Percentiles rank a stretch among this genome's conserved stretches.
Evolutionary conservation across 345 rosid species (phyloP).

Genomic region (Anastatica hierochuntica): DNA sequence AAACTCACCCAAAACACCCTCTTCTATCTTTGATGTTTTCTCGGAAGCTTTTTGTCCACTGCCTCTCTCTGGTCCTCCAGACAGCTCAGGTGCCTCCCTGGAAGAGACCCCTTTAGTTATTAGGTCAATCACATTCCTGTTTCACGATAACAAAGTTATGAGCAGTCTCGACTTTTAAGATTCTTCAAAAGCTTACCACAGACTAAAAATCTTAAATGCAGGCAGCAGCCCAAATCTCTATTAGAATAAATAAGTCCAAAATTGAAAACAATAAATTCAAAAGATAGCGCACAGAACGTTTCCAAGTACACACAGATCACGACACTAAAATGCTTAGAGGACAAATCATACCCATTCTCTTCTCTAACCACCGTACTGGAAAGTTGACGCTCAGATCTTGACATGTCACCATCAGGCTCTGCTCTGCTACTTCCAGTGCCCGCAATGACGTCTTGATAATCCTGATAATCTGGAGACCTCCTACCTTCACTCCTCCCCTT

Average conservation of each 20-base stretch:
- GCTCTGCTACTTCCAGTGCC: slow-evolving; percentile 48
- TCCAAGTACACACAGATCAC: neutral
- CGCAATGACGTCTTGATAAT: neutral
- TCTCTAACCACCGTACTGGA: slow-evolving; percentile 50
- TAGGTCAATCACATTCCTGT: slow-evolving; percentile 49
- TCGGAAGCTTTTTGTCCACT: slow-evolving; percentile 52
- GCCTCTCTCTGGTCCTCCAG: slow-evolving; percentile 53
- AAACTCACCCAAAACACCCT: slow-evolving; percentile 52
- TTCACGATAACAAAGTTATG: slow-evolving; percentile 11
- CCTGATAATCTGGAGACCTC: slow-evolving; percentile 44
- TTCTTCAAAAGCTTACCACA: neutral
- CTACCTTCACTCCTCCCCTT: slow-evolving; percentile 58
- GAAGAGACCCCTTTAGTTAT: slow-evolving; percentile 46
- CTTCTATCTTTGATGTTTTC: slow-evolving; percentile 49
- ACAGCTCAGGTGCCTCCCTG: slow-evolving; percentile 37
- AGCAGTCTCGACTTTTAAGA: slow-evolving; percentile 4
- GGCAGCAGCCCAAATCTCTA: neutral
- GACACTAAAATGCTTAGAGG: too few species aligned
- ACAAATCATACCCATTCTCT: slow-evolving; percentile 50
- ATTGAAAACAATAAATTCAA: neutral
- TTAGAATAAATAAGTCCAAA: neutral
- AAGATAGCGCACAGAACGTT: neutral
- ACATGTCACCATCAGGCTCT: slow-evolving; percentile 56
- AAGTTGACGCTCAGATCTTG: slow-evolving; percentile 55
- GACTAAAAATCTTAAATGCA: neutral